Evolutionary conservation across 2,329 filamentous ascomycete genomes (phyloP), one percentile per base, ranked within the genome.

Genomic region (Sporothrix inflata): DNA sequence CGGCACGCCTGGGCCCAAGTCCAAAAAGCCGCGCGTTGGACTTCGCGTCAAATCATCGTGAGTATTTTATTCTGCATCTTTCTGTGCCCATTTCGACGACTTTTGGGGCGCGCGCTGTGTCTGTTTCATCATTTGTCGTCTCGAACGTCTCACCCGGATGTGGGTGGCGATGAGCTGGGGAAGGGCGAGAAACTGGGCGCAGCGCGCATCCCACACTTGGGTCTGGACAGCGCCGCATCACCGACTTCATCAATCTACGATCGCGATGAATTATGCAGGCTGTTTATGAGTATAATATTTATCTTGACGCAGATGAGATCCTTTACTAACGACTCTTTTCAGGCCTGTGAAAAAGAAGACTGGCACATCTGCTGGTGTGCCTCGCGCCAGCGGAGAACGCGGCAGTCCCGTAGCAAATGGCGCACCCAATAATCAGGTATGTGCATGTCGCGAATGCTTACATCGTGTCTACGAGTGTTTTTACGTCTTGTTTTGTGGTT

Each of bases 261-360:
- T 40, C 21, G 16, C 27, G 24, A 30, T 21, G 51, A 30, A 12
- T n/a, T 12, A 65, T 40, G 34, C 55, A 34, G 16, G 14, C n/a
- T 63, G 11, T 42, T 24, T 63, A 24, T 7, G n/a, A 34, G 4
- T 9, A 40, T n/a, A 63, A 14, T 19, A 19, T 27, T 19, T 65
- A 24, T 45, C 21, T 24, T 21, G 21, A 24, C 60, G 38, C 40
- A 45, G 60, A 9, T 8, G 60, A 38, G 21, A 27, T 42, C 21
- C 38, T 42, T 65, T 65, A 70, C 74, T 75, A 72, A 75, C 70
- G 72, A 75, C 70, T 70, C 77, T 68, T 76, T 75, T 11, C 57
- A 94, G 92, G 76, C 92, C 92, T 60, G 86, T 91, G 81, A 94
- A 94, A 84, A 93, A 92, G 83, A 91, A 91, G 81, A 85, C 86